Percentiles rank a stretch among this genome's conserved stretches.
Conservation (phyloP, 2,329 filamentous ascomycete genomes). For the Fusarium scirpi region DNA sequence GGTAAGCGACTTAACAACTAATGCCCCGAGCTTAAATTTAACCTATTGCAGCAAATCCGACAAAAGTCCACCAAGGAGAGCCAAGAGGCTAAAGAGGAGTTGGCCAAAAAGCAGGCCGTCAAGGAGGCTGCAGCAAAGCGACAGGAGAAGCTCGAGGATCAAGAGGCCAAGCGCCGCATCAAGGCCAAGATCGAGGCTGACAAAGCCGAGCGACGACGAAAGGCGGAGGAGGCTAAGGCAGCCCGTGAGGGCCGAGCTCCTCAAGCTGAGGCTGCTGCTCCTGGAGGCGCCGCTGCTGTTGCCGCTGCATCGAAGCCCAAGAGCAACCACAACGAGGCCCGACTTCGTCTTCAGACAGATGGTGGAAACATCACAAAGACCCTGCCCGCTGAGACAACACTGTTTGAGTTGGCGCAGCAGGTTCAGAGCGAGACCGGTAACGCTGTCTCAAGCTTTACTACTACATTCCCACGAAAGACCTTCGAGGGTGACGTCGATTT, state of each 20-base stretch:
- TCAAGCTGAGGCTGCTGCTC: conserved; percentile 59
- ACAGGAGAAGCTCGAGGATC: conserved; percentile 86
- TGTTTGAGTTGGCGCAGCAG: conserved; percentile 90
- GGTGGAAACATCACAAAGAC: conserved; percentile 85
- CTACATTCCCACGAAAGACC: conserved; percentile 88
- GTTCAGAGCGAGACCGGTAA: conserved; percentile 78
- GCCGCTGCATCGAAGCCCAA: conserved; percentile 69
- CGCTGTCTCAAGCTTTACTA: conserved; percentile 80
- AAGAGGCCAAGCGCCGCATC: conserved; percentile 88
- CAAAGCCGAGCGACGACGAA: conserved; percentile 87
- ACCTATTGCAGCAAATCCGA: conserved; percentile 69
- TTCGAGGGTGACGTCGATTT: conserved; percentile 79
- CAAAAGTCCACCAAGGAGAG: conserved; percentile 90
- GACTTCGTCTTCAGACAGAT: conserved; percentile 82
- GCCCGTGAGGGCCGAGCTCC: conserved; percentile 79
- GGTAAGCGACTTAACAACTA: conserved; percentile 56
- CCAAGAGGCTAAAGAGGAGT: conserved; percentile 90
- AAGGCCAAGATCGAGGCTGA: conserved; percentile 95
- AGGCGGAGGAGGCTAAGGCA: conserved; percentile 87
- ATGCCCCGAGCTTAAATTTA: neutral
- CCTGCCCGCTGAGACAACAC: conserved; percentile 86
- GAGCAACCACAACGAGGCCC: conserved; percentile 80
- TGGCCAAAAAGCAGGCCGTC: conserved; percentile 88
- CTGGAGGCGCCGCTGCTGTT: conserved; percentile 61
- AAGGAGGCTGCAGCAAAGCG: conserved; percentile 91